Base-by-base conservation (phyloP, 768 basidiomycete species). In the Podaxis carcinomalis region DNA sequence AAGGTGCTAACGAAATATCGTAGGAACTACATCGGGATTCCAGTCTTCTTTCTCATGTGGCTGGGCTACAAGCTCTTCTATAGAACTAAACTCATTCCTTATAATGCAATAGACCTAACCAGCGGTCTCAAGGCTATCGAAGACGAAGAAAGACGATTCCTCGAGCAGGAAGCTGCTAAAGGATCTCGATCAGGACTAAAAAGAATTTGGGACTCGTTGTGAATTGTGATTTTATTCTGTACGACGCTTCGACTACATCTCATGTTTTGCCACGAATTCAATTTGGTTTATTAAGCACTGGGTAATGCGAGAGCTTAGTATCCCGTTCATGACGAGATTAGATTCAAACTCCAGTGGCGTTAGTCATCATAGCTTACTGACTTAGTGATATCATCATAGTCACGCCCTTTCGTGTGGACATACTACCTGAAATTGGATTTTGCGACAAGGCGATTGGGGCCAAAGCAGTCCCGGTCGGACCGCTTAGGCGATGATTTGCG, bases 91-190 rank as follows among this genome's bases (percentile, higher is more conserved):
- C 57, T 72, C 27, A 76, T 82, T 63, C 77, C 78, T 13, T 68
- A 78, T 4, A 72, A 76, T 36, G 75, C 84, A 57, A 83, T 86
- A 49, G 87, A 91, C 68, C 78, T 89, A 23, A 70, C 84, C 40
- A 81, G 81, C 7, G 86, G 85, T 16, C 76, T 85, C 63, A 73
- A 78, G 35, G 78, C 79, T 62, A 87, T 89, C 54, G 81, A 88
- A 63, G 84, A 86, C 49, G 87, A 86, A 66, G 86, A 90, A 69
- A 74, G 79, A 64, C 73, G 70, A 58, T 84, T 77, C 65, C 62
- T 82, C 61, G 77, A 72, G 25, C 73, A 77, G 56, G 75, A 87
- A 64, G 74, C 71, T 7, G 64, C 73, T 1, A 71, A 73, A 64
- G 78, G 78, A n/a, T 77, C 78, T 11, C 69, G 66, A 27, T 69